Percentiles rank a stretch among this genome's conserved stretches.
Evolutionary conservation across 805 yeast genomes (phyloP).

Genomic region (Candida tibetensis): DNA sequence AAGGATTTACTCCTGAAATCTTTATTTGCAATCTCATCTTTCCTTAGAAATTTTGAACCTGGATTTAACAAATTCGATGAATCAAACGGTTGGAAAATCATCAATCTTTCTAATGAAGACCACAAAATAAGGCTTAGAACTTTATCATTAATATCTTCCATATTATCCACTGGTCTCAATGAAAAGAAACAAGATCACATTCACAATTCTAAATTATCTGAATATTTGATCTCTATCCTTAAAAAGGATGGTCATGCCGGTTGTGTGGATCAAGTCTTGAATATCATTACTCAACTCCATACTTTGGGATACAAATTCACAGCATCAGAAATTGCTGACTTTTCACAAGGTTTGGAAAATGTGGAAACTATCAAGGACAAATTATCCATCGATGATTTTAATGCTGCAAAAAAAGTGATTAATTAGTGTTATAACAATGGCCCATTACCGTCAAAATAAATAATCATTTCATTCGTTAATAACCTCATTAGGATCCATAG

Average conservation of each 20-base stretch:
- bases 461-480: constrained; percentile 13
- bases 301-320: constrained; percentile 43
- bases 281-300: constrained; percentile 47
- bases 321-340: constrained; percentile 36
- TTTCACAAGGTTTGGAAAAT: constrained; percentile 34
- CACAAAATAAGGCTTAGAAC: constrained; percentile 51
- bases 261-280: constrained; percentile 56
- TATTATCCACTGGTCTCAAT: constrained; percentile 51
- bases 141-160: constrained; percentile 57
- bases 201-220: constrained; percentile 30
- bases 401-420: constrained; percentile 45
- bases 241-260: constrained; percentile 41
- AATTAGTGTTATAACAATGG: neutral
- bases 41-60: constrained; percentile 62
- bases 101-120: constrained; percentile 27
- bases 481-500: constrained; percentile 49
- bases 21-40: constrained; percentile 72
- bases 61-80: constrained; percentile 56
- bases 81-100: constrained; percentile 60
- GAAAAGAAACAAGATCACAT: constrained; percentile 40
- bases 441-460: neutral
- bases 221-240: constrained; percentile 31
- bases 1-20: constrained; percentile 54
- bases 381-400: constrained; percentile 54
- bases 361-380: constrained; percentile 46